Base-by-base conservation (phyloP, 306 rosid species). In the Medicago ruthenica region DNA sequence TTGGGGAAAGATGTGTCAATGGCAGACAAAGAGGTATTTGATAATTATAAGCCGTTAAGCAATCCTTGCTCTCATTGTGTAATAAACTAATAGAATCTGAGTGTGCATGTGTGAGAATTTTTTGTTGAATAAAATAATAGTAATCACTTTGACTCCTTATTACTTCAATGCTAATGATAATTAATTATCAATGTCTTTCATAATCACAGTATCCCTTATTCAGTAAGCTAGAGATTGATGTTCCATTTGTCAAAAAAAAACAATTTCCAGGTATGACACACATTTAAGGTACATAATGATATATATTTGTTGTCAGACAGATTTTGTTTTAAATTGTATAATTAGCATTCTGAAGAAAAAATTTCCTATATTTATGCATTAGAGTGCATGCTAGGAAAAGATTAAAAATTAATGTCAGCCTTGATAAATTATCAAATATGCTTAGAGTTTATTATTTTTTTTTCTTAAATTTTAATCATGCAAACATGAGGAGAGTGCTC, bases 11-110 rank as follows among this genome's bases (percentile, higher is more conserved):
- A 79, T 79, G 75, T 36, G 75, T 70, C 75, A 89, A 89, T 88
- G 97, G 96, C 90, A 89, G 97, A 91, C 98, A 93, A 75, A 20
- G 78, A 71, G 61, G 86, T 48, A 86, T 83, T 85, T 87, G 70
- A 83, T 86, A 78, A 87, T 81, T 54, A 80, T 78, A 73, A 79
- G 71, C 79, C 47, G 53, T 69, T 67, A 57, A 85, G 86, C 70
- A 84, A 86, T 84, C 86, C 88, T 80, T 72, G 63, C 83, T 77
- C 81, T 83, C 84, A 83, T 76, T 80, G 59, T 83, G 74, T 54
- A 85, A 76, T 77, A 73, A 67, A 74, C 45, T 80, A 73, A 62
- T 59, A 42, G 78, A 87, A 76, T 79, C 76, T 80, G 69, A 55
- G 47, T 66, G 75, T 79, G 75, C 79, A 68, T 77, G 84, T 84